Evolutionary conservation across 495 filamentous ascomycete genomes (phyloP).

Genomic region (Aspergillus nanangensis): DNA sequence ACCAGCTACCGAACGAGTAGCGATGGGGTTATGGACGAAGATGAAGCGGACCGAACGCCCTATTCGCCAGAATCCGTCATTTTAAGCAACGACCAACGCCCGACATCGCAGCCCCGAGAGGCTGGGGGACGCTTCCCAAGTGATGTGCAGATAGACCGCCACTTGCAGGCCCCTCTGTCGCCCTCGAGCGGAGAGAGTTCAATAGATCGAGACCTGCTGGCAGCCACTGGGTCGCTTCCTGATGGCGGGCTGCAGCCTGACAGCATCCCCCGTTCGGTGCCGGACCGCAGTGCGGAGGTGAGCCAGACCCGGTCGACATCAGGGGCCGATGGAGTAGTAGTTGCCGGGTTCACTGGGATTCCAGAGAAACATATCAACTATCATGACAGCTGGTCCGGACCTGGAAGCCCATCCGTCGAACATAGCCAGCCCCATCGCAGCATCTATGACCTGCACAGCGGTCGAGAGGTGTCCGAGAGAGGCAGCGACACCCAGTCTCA

Average conservation of each 20-base stretch:
- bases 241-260: conserved; percentile 36
- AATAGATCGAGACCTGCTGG: conserved; percentile 56
- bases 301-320: conserved; percentile 10
- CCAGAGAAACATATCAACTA: conserved; percentile 18
- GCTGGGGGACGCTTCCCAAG: conserved; percentile 89
- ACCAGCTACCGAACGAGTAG: conserved; percentile 61
- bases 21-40: conserved; percentile 78
- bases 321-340: neutral
- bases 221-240: conserved; percentile 49
- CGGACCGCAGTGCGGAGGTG: conserved; percentile 10
- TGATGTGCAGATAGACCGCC: conserved; percentile 74
- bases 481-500: conserved; percentile 2
- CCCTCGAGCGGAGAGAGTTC: conserved; percentile 73
- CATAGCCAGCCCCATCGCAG: neutral
- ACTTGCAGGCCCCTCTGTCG: conserved; percentile 70
- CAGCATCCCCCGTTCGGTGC: conserved; percentile 11
- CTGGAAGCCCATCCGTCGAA: neutral
- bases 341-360: too few relatives aligned
- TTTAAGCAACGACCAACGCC: conserved; percentile 33
- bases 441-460: neutral
- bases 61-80: conserved; percentile 59
- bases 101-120: conserved; percentile 52
- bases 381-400: conserved; percentile 33
- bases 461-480: too few relatives aligned
- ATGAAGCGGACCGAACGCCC: conserved; percentile 73